These are phyloP conservation scores for Calonectria leucothoes DNA, from an alignment of 2,329 filamentous ascomycete genomes.

Conservation along the genomic window DNA sequence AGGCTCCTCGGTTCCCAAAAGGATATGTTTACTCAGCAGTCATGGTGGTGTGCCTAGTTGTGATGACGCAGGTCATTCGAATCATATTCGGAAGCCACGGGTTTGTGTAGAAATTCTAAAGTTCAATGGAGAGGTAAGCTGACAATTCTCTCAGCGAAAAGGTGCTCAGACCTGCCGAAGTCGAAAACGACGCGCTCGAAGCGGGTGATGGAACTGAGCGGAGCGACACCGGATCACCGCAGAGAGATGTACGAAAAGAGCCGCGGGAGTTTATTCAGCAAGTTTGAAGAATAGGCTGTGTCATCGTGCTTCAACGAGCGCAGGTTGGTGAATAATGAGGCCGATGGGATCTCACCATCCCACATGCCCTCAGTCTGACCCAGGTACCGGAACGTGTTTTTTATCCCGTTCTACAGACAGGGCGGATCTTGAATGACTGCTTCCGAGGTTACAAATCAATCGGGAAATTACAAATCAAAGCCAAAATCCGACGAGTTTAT, in stretches of 20 bases:
- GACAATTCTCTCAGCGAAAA: conserved; percentile 14
- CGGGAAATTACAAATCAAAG: conserved; percentile 4
- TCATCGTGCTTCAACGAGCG: neutral
- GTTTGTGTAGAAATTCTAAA: conserved; percentile 3
- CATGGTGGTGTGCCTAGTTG: conserved; percentile 24
- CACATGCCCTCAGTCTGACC: neutral
- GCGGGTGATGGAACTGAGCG: neutral
- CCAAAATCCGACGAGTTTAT: neutral
- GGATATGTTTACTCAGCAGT: conserved; percentile 31
- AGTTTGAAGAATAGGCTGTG: neutral
- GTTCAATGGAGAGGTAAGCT: neutral
- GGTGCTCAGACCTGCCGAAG: neutral
- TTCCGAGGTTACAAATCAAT: neutral
- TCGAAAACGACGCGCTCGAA: neutral
- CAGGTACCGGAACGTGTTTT: no score
- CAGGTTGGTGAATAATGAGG: neutral
- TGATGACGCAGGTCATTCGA: conserved; percentile 30
- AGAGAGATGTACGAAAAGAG: neutral
- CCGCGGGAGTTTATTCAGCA: neutral
- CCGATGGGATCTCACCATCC: neutral
- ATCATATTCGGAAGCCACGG: conserved; percentile 29
- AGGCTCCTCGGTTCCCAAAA: conserved; percentile 29
- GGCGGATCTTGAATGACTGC: neutral
- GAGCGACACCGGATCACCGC: neutral
- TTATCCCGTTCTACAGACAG: neutral